phyloP scores from a whole-genome alignment of 805 yeast species.

The Saccharomycopsis microspora region DNA sequence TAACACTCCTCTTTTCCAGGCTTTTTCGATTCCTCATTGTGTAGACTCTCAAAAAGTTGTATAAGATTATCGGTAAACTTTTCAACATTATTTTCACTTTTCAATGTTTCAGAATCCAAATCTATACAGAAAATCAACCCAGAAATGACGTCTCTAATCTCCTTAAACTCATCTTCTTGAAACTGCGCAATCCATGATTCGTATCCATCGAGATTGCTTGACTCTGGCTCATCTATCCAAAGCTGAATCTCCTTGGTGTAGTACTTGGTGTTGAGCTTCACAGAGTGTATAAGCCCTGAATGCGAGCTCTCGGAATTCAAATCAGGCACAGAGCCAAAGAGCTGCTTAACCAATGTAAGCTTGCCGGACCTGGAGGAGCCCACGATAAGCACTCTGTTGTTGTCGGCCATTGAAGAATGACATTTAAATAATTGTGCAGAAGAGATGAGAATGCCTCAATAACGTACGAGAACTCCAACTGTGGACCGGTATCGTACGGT shows the following conservation, averaged over 20 bases:
- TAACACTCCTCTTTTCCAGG: not conserved
- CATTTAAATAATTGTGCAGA: too few species aligned
- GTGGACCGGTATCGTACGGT: too few species aligned
- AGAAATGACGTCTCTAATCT: slow-evolving; percentile 63
- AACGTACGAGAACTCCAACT: too few species aligned
- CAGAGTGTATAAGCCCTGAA: slow-evolving; percentile 14
- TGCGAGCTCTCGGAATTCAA: not conserved
- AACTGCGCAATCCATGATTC: slow-evolving; percentile 35
- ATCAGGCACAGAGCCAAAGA: slow-evolving; percentile 8
- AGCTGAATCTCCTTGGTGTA: slow-evolving; percentile 7
- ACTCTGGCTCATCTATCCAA: slow-evolving; percentile 17
- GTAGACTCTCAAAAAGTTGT: slow-evolving; percentile 21
- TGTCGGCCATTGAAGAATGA: slow-evolving; percentile 5
- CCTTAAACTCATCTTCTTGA: slow-evolving; percentile 66
- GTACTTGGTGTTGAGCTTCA: slow-evolving; percentile 13
- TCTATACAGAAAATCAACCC: slow-evolving; percentile 49
- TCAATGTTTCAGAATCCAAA: slow-evolving; percentile 26
- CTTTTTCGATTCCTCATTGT: not conserved
- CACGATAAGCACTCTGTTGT: slow-evolving; percentile 10
- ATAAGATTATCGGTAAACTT: slow-evolving; percentile 18
- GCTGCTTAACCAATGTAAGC: slow-evolving; percentile 4
- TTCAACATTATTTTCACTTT: slow-evolving; percentile 43
- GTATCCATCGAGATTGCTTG: not conserved
- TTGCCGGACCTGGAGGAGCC: slow-evolving; percentile 14
- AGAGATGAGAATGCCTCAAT: too few species aligned